Evolutionary conservation across 192 early-diverging fungal species (phyloP).

Genomic region (Coemansia sp.): DNA sequence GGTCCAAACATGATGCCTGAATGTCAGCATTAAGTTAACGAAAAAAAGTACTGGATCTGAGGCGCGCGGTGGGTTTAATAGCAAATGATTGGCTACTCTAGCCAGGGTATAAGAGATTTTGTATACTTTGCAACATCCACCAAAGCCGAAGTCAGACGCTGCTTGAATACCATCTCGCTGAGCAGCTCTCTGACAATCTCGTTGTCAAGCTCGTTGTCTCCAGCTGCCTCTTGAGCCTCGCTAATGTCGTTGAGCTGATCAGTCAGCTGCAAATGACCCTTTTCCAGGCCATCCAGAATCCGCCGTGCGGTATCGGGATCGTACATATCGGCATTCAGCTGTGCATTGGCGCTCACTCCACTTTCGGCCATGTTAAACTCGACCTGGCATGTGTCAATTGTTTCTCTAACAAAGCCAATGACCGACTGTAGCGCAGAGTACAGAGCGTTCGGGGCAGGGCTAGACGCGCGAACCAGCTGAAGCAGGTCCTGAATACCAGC

Average conservation of each 20-base stretch:
- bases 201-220: constrained; percentile 44
- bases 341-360: not conserved
- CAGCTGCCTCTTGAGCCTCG: constrained; percentile 48
- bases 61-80: no score
- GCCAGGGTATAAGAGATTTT: constrained; percentile 74
- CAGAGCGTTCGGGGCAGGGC: constrained; percentile 34
- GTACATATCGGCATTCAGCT: constrained; percentile 20
- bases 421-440: constrained; percentile 36
- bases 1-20: not conserved
- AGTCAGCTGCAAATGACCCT: constrained; percentile 45
- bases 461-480: constrained; percentile 31
- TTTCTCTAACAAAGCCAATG: constrained; percentile 25
- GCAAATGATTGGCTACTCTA: constrained; percentile 49
- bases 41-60: no score
- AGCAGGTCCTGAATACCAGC: constrained; percentile 47
- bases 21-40: no score
- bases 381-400: constrained; percentile 25
- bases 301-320: constrained; percentile 16
- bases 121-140: constrained; percentile 91
- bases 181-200: constrained; percentile 52
- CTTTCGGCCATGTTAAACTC: constrained; percentile 17
- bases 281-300: constrained; percentile 35
- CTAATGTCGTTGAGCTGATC: constrained; percentile 51
- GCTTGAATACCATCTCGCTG: constrained; percentile 68
- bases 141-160: constrained; percentile 72